A percentile compares a stretch with the other conserved stretches of the same genome.
phyloP scores from a whole-genome alignment of 2,329 filamentous ascomycete genomes.

The Xylariales sp. region DNA sequence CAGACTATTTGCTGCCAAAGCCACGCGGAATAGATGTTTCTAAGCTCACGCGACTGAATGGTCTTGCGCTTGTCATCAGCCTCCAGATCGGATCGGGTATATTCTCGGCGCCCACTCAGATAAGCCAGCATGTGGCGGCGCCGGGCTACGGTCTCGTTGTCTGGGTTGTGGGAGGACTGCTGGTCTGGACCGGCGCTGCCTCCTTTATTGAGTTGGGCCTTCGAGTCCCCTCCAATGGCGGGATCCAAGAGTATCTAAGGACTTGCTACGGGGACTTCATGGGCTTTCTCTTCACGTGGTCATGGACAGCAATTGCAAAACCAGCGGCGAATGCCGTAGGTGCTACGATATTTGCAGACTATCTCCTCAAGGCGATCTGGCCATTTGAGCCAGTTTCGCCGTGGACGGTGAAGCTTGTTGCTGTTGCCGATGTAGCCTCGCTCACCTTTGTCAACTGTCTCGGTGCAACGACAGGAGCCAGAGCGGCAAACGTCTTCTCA shows the following conservation, averaged over 20 bases:
- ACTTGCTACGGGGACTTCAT: constrained; percentile 36
- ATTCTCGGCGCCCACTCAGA: constrained; percentile 39
- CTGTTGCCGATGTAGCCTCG: constrained; percentile 29
- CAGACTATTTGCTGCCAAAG: not conserved
- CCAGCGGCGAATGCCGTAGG: constrained; percentile 40
- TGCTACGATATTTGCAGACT: constrained; percentile 38
- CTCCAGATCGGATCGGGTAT: constrained; percentile 44
- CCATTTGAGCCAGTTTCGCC: constrained; percentile 16
- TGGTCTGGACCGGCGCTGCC: constrained; percentile 43
- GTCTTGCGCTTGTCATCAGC: constrained; percentile 39
- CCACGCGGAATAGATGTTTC: constrained; percentile 5
- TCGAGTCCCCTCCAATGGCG: constrained; percentile 39
- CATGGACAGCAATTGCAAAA: constrained; percentile 38
- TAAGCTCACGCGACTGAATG: constrained; percentile 21
- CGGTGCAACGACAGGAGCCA: constrained; percentile 33
- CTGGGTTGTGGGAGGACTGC: constrained; percentile 37
- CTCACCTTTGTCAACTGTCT: constrained; percentile 39
- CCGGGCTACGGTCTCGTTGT: constrained; percentile 36
- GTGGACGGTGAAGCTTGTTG: constrained; percentile 31
- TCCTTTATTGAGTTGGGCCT: constrained; percentile 43
- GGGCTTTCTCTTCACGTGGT: constrained; percentile 39
- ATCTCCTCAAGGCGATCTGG: constrained; percentile 28
- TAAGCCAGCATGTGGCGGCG: constrained; percentile 36
- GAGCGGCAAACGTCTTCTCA: constrained; percentile 36
- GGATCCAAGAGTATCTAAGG: constrained; percentile 39